Evolutionary conservation across 2,329 filamentous ascomycete genomes (phyloP).

Genomic region (Scedosporium dehoogii): DNA sequence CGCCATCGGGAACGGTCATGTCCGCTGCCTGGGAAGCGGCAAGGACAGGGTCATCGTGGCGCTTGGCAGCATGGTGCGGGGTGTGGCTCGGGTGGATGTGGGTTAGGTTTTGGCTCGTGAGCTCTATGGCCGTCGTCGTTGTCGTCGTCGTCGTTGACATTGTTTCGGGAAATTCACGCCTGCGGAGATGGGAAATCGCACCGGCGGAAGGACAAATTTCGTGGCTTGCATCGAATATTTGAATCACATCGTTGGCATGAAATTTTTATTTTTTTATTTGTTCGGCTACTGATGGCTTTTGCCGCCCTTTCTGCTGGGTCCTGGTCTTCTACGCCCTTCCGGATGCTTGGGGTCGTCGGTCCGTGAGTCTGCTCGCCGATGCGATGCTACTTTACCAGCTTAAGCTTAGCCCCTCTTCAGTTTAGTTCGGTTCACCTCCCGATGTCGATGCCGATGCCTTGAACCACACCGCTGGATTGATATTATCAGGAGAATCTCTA

Average conservation of each 20-base stretch:
- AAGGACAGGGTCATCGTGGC: slow-evolving; percentile 15
- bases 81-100: background rate
- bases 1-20: slow-evolving; percentile 39
- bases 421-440: too few species aligned
- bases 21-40: slow-evolving; percentile 34
- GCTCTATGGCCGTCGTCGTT: background rate
- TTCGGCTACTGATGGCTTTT: background rate
- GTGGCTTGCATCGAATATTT: background rate
- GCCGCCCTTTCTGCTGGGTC: background rate
- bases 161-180: background rate
- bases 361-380: too few species aligned
- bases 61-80: background rate
- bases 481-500: too few species aligned
- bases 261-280: background rate
- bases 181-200: too few species aligned
- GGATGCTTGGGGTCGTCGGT: too few species aligned
- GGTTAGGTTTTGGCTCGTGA: background rate
- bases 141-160: background rate
- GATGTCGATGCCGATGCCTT: too few species aligned
- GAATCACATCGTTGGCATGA: background rate
- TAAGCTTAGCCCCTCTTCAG: too few species aligned
- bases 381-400: too few species aligned
- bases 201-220: too few species aligned
- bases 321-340: too few species aligned
- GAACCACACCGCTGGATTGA: too few species aligned